Evolutionary conservation across 2,329 filamentous ascomycete genomes (phyloP).

Genomic region (Rutstroemia sp.): DNA sequence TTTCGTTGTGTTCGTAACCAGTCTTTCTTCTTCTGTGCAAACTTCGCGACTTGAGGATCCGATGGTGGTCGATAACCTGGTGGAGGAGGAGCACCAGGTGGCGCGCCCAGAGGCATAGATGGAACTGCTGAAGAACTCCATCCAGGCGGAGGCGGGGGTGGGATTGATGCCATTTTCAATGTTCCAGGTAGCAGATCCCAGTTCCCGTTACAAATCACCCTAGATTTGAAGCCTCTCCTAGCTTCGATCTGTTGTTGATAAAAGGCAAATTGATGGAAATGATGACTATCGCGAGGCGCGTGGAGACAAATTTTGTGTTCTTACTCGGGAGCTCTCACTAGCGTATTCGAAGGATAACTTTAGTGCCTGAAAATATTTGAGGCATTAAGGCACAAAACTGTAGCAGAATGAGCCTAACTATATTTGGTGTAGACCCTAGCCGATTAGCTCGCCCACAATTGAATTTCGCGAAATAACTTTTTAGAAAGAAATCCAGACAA

Average conservation of each 20-base stretch:
- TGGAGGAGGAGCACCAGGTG: conserved; percentile 58
- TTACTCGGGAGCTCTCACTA: conserved; percentile 6
- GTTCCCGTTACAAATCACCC: conserved; percentile 16
- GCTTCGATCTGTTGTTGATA: conserved; percentile 5
- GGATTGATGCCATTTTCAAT: conserved; percentile 48
- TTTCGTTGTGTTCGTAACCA: conserved; percentile 89
- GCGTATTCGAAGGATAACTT: conserved; percentile 4
- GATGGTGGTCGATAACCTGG: conserved; percentile 75
- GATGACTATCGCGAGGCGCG: conserved; percentile 4
- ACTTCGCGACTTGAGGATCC: conserved; percentile 84
- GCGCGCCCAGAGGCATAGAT: conserved; percentile 40
- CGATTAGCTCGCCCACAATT: conserved; percentile 5
- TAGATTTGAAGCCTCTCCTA: conserved; percentile 3
- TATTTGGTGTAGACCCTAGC: conserved; percentile 5
- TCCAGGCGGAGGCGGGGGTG: conserved; percentile 62
- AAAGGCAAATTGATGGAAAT: conserved; percentile 1
- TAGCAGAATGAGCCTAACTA: background rate
- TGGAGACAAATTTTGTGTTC: conserved; percentile 6
- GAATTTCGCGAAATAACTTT: conserved; percentile 3
- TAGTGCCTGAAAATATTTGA: background rate
- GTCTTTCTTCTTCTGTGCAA: conserved; percentile 98
- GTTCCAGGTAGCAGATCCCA: conserved; percentile 20
- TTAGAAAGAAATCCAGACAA: conserved; percentile 9
- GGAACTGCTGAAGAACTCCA: conserved; percentile 48
- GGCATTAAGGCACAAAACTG: background rate